phyloP scores from a whole-genome alignment of 2,329 filamentous ascomycete genomes.

The Fusarium denticulatum region DNA sequence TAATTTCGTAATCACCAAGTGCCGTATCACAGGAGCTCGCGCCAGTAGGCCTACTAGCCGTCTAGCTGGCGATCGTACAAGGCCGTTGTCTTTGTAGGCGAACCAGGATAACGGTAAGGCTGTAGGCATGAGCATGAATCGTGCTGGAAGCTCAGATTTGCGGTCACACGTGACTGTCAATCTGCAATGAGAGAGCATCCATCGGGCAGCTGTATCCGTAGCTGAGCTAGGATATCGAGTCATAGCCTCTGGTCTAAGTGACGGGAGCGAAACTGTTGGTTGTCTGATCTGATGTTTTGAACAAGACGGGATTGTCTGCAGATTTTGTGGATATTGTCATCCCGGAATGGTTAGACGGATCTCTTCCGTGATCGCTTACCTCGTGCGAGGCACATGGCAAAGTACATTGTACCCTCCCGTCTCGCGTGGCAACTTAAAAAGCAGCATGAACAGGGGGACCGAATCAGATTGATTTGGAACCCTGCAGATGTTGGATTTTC shows the following conservation, averaged over 20 bases:
- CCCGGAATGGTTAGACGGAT: slow-evolving; percentile 39
- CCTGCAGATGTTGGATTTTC: slow-evolving; percentile 19
- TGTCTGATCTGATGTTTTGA: slow-evolving; percentile 8
- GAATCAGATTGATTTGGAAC: slow-evolving; percentile 18
- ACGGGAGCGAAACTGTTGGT: not conserved
- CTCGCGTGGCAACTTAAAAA: slow-evolving; percentile 13
- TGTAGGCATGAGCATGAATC: slow-evolving; percentile 7
- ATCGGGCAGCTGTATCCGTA: not conserved
- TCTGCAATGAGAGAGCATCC: not conserved
- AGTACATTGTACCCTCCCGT: slow-evolving; percentile 40
- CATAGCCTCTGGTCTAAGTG: not conserved
- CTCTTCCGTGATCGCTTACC: slow-evolving; percentile 35
- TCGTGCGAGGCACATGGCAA: slow-evolving; percentile 42
- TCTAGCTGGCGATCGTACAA: slow-evolving; percentile 7
- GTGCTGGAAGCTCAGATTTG: not conserved
- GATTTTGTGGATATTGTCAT: slow-evolving; percentile 29
- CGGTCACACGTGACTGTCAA: slow-evolving; percentile 2
- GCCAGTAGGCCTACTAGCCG: slow-evolving; percentile 2
- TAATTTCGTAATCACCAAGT: slow-evolving; percentile 21
- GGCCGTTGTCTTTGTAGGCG: not conserved
- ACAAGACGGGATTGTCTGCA: slow-evolving; percentile 13
- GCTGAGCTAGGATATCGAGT: not conserved
- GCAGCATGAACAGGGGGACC: slow-evolving; percentile 22
- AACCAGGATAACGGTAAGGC: slow-evolving; percentile 24
- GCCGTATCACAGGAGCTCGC: slow-evolving; percentile 12